Evolutionary conservation across 768 basidiomycete genomes (phyloP).

Genomic region (Coprinellus micaceus): DNA sequence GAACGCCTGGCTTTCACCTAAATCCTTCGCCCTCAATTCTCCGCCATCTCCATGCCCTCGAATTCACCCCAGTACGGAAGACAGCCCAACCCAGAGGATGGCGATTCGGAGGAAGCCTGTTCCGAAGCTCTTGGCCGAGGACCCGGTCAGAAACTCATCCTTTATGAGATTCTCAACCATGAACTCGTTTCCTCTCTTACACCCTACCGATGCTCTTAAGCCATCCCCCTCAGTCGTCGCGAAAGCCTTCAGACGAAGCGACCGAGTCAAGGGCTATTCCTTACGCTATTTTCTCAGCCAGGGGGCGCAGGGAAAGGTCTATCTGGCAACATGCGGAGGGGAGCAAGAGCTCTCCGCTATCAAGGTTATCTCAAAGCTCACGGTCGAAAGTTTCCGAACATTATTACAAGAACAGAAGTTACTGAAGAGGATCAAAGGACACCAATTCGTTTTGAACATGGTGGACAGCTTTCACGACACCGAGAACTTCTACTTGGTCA

Average conservation of each 20-base stretch:
- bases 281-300: conserved; percentile 12
- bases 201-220: neutral
- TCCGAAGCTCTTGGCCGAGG: conserved; percentile 3
- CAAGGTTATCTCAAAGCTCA: conserved; percentile 16
- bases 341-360: conserved; percentile 8
- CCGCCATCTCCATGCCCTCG: too few relatives aligned
- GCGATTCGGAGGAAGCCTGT: conserved; percentile 15
- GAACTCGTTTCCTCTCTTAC: conserved; percentile 5
- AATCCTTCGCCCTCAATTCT: too few relatives aligned
- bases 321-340: conserved; percentile 5
- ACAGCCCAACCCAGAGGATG: conserved; percentile 1
- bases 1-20: too few relatives aligned
- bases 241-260: neutral
- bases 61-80: too few relatives aligned
- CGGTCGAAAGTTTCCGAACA: conserved; percentile 7
- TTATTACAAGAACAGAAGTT: conserved; percentile 17
- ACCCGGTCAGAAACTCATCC: neutral
- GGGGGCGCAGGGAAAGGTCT: conserved; percentile 17
- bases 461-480: conserved; percentile 19
- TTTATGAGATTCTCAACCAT: conserved; percentile 6
- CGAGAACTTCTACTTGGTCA: conserved; percentile 17
- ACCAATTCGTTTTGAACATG: conserved; percentile 12
- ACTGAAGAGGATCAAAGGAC: conserved; percentile 14
- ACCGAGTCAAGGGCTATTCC: conserved; percentile 5
- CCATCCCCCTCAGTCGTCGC: neutral